These are phyloP conservation scores for Meyerozyma smithsonii DNA, from an alignment of 1,139 yeast species.

Conservation along the genomic window DNA sequence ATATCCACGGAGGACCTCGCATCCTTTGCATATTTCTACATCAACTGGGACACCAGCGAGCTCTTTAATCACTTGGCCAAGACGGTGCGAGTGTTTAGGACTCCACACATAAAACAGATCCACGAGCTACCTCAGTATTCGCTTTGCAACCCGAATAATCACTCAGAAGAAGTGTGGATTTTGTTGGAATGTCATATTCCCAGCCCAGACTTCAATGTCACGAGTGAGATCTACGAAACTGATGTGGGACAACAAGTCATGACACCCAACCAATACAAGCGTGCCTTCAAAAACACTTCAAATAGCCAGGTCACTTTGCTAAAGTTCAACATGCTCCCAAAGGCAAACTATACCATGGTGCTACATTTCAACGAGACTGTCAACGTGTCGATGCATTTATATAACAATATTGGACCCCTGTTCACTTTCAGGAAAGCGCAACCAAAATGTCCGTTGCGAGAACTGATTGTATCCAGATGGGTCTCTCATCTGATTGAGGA, in stretches of 20 bases:
- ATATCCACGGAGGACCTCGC: conserved; percentile 27
- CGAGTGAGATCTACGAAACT: conserved; percentile 14
- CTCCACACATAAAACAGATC: conserved; percentile 12
- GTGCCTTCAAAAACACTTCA: conserved; percentile 16
- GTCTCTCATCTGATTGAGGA: conserved; percentile 18
- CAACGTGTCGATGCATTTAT: conserved; percentile 35
- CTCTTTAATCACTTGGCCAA: conserved; percentile 24
- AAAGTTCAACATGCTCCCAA: conserved; percentile 22
- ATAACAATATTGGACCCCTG: conserved; percentile 22
- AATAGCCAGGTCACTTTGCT: conserved; percentile 25
- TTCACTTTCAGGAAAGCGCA: conserved; percentile 22
- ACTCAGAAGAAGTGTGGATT: conserved; percentile 40
- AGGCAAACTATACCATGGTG: conserved; percentile 21
- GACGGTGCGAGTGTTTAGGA: conserved; percentile 31
- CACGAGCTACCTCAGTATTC: conserved; percentile 46
- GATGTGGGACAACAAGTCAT: conserved; percentile 29
- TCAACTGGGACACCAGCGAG: conserved; percentile 58
- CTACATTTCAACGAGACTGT: conserved; percentile 19
- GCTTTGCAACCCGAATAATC: conserved; percentile 29
- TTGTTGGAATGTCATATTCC: conserved; percentile 41
- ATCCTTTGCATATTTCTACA: conserved; percentile 53
- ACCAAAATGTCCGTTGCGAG: conserved; percentile 16
- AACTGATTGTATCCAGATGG: conserved; percentile 45
- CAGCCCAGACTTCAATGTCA: conserved; percentile 11
- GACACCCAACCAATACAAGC: conserved; percentile 24